phyloP scores from a whole-genome alignment of 139 green algal genomes.

The Yamagishiella unicocca region DNA sequence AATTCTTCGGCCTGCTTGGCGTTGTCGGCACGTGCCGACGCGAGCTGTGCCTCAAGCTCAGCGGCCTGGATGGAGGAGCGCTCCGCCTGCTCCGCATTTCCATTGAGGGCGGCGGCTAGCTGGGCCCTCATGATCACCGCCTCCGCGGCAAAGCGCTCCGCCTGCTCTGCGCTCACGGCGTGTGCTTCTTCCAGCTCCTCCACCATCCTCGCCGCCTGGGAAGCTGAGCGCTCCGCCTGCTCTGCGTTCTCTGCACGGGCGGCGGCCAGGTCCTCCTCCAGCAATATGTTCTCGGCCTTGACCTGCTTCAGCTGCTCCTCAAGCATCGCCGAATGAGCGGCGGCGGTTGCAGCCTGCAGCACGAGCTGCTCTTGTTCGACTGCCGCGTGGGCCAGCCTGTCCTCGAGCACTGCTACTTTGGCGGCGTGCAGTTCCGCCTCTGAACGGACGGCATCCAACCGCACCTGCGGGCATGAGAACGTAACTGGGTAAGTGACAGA shows the following conservation, averaged over 20 bases:
- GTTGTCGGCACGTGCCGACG: neutral
- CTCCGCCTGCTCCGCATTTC: neutral
- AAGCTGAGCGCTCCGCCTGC: neutral
- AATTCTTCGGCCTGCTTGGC: neutral
- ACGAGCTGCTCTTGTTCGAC: neutral
- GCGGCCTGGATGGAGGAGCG: neutral
- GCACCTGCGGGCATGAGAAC: neutral
- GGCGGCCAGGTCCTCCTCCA: neutral
- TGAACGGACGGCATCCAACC: neutral
- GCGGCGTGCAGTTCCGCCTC: neutral
- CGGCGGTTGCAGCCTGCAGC: neutral
- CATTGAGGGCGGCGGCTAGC: neutral
- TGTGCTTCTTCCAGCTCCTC: neutral
- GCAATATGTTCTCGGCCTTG: neutral
- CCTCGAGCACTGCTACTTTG: neutral
- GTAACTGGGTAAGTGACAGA: too few species aligned
- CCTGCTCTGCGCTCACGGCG: neutral
- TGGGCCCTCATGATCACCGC: neutral
- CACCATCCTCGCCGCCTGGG: too few species aligned
- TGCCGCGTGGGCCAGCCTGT: neutral
- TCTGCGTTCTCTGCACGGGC: neutral
- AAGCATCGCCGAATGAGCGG: constrained; percentile 2
- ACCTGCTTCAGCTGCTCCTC: neutral
- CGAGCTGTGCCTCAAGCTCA: constrained; percentile 15
- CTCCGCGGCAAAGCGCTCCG: neutral